Conservation (phyloP, 2,329 filamentous ascomycete genomes). For the Colletotrichum phormii region DNA sequence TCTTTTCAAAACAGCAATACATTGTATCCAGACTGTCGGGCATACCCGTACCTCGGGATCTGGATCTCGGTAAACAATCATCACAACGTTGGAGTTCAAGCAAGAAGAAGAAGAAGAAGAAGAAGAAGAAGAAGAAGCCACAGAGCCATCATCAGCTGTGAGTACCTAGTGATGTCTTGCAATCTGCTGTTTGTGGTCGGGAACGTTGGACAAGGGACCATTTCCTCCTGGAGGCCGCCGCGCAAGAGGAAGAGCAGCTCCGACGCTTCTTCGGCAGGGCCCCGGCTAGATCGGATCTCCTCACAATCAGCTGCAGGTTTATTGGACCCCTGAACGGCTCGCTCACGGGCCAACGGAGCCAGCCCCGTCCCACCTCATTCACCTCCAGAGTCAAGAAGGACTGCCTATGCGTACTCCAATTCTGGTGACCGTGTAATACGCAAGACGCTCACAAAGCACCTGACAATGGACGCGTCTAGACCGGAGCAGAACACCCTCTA, state of each 20-base stretch:
- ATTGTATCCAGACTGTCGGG: neutral
- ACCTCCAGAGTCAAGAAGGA: neutral
- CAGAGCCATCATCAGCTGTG: neutral
- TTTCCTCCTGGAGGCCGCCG: neutral
- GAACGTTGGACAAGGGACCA: neutral
- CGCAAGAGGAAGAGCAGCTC: neutral
- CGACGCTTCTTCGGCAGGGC: neutral
- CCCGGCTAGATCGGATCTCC: slow-evolving; percentile 1
- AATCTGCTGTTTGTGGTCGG: neutral
- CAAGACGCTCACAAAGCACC: neutral
- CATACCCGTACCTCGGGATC: neutral
- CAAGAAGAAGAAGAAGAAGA: neutral
- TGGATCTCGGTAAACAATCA: neutral
- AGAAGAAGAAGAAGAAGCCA: neutral
- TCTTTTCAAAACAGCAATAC: neutral
- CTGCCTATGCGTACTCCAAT: neutral
- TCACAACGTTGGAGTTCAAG: neutral
- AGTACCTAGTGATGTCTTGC: neutral
- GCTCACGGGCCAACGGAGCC: neutral
- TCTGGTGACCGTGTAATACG: neutral
- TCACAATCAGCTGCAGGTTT: neutral
- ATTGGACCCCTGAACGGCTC: neutral
- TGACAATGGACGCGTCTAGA: neutral
- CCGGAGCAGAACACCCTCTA: neutral
- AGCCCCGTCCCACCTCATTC: neutral